Evolutionary conservation across 257 asterid genomes (phyloP), one percentile per base, ranked within the genome.

Genomic region (Gentiana dahurica): DNA sequence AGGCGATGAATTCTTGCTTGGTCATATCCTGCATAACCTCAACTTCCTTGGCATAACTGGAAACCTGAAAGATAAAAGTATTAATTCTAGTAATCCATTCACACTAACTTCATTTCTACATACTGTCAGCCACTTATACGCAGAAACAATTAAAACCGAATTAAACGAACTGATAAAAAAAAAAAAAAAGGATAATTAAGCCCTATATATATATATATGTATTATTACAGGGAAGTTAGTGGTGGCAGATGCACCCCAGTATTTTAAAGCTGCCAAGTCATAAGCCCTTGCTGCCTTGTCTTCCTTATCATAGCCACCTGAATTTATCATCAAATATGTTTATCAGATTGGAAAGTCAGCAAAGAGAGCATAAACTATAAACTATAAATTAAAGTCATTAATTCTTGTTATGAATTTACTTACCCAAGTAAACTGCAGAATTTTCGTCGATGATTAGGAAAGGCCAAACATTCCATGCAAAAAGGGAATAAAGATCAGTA

Each of bases 271-370:
- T 61, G 96, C 96, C 65, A 88, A 74, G 79, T 85, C 95, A 71
- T 88, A 88, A 59, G 97, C 95, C 51, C 84, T 66, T 8, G 97
- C 97, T 60, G 97, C 97, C 63, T 81, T 88, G 47, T 88, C 97
- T 68, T 88, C 97, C 60, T 79, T 79, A 53, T 88, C 97, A 77
- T 88, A 88, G 34, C 97, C 97, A 44, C 97, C 97, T 88, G 69
- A 48, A 50, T 35, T 54, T 55, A 12, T 57, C n/a, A 57, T 39
- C 35, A 12, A 15, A 54, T 49, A 41, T 51, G 53, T 73, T 57
- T 15, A 15, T 15, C 24, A 15, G 24, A 15, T 15, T 15, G 24
- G 24, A 15, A 15, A 15, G 24, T 15, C 24, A 15, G 24, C 24
- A 15, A 15, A 15, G 24, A 15, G 24, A 15, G 24, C 24, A 15